Evolutionary conservation across 768 basidiomycete genomes (phyloP), one percentile per base, ranked within the genome.

Genomic region (Postia placenta): DNA sequence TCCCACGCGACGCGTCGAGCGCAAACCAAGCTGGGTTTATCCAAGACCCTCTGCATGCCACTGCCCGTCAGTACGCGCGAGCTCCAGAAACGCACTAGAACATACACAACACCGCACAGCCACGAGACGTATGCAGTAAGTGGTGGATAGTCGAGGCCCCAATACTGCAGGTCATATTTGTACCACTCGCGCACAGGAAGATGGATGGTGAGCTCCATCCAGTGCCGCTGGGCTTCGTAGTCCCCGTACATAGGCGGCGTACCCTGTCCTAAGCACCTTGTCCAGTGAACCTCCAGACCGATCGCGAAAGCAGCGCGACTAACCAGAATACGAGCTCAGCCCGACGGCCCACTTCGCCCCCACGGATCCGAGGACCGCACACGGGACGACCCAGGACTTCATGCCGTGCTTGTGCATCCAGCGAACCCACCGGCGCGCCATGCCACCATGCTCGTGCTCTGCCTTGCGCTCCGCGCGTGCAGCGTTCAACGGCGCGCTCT

Each of bases 101-200:
- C 12, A 35, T 12, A 91, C 90, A 89, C 64, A 41, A 75, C 64
- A 5, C 90, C 90, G 62, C 85, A 92, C 42, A 88, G 26, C 85
- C 86, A 94, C 14, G 89, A 92, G 25, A 83, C 73, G 60, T 94
- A 95, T 2, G 91, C 94, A 2, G 93, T 96, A 53, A 96, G 60
- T 2, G 93, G 93, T 3, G 93, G 93, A 68, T 97, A 97, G 66
- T 97, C 94, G 44, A 97, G 73, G 0, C 91, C 91, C 94, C 94
- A 97, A 60, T 95, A 95, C 28, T 79, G 79, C 25, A 89, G 72
- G 60, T 95, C 89, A 64, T 92, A 89, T 1, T 69, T 81, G 65
- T 97, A 97, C 94, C 94, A 97, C 53, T 85, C 68, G 12, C 68
- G 69, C 17, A 80, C 58, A 0, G 92, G 88, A 0, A 92, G 70